Percentiles rank a stretch among this genome's conserved stretches.
Evolutionary conservation across 1,284 basidiomycete genomes (phyloP).

Genomic region (Puccinia horiana): DNA sequence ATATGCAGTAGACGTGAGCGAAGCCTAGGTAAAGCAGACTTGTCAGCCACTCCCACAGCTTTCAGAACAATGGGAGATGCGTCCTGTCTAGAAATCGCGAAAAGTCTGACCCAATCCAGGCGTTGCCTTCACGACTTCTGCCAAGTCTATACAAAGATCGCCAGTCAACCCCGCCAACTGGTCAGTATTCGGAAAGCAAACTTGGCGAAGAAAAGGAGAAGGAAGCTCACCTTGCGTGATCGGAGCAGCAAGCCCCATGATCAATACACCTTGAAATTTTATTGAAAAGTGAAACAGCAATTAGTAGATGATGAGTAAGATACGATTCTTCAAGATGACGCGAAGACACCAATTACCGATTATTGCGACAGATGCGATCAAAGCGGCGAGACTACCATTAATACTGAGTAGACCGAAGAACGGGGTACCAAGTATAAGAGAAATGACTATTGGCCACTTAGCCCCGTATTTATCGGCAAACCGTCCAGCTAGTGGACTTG

Average conservation of each 20-base stretch:
- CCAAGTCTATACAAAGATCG: conserved; percentile 9
- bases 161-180: background rate
- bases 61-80: background rate
- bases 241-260: conserved; percentile 11
- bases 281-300: background rate
- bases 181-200: background rate
- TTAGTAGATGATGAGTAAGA: too few relatives aligned
- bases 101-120: conserved; percentile 34
- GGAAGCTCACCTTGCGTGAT: conserved; percentile 39
- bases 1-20: conserved; percentile 43
- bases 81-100: background rate
- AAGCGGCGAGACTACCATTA: background rate
- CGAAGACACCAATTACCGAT: background rate
- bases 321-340: background rate
- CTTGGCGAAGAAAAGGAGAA: background rate
- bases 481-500: conserved; percentile 20
- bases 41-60: background rate
- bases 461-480: conserved; percentile 24
- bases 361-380: conserved; percentile 3
- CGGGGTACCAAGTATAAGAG: conserved; percentile 1
- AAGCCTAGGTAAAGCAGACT: conserved; percentile 8
- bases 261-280: conserved; percentile 3
- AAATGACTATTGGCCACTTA: background rate
- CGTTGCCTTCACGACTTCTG: conserved; percentile 23
- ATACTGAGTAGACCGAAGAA: conserved; percentile 26